Base-by-base conservation (phyloP, 768 basidiomycete species). In the Lactarius indigo region DNA sequence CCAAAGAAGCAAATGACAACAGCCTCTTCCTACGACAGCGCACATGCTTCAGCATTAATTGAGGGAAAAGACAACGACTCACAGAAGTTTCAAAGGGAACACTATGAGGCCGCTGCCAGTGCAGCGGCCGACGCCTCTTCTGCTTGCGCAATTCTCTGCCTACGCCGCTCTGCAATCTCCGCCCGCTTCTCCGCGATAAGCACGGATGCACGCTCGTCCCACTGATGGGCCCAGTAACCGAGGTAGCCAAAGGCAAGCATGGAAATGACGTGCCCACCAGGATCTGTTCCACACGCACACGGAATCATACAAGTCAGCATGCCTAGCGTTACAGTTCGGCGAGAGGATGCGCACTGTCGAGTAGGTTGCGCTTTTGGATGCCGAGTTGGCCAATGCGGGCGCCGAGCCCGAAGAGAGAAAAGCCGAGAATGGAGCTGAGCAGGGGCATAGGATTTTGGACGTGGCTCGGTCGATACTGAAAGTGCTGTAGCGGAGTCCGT, bases 351-450 rank as follows among this genome's bases (percentile, higher is more conserved):
- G 75, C 74, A 96, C 94, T 92, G 56, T 87, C 83, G 77, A 91
- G 85, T 66, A 95, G 82, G 74, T 87, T 87, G 73, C 90, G 83
- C 74, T 83, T 87, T 77, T 93, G 89, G 73, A 97, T 90, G 62
- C 89, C 90, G 28, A 97, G 86, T 78, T 96, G 94, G 72, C 91
- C 92, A 67, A 94, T 81, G 66, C 95, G 84, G 23, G 89, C 87
- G 26, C 88, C 87, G 65, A 97, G 88, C 52, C 94, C 94, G 74
- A 94, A 89, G 64, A 84, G 76, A 3, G 91, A 90, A 77, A 92
- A 92, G 50, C 91, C 91, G 74, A 92, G 75, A 68, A 93, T 77
- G 74, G 85, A 91, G 59, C 85, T 78, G 64, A 90, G 79, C 73
- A 92, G 78, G 50, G 89, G 74, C 87, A 91, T 91, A 64, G n/a